A percentile compares a stretch with the other conserved stretches of the same genome.
These are phyloP conservation scores for Boletus sp. DNA, from an alignment of 1,284 basidiomycete genomes.

Conservation along the genomic window DNA sequence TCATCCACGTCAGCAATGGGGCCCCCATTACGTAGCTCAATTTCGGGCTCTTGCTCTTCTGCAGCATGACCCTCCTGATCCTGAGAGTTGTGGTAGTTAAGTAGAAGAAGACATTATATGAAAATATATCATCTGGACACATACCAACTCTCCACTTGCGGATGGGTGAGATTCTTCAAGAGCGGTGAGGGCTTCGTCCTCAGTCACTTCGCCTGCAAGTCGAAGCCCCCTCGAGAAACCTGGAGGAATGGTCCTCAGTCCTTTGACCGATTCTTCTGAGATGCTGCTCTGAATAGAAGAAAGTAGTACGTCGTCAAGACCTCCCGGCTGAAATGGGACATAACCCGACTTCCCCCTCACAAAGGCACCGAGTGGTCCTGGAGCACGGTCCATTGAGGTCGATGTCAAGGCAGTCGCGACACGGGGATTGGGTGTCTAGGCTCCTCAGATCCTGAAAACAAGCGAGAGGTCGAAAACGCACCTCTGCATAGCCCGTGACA, in stretches of 20 bases:
- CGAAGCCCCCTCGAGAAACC: constrained; percentile 65
- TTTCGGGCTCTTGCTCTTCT: constrained; percentile 23
- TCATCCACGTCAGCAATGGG: constrained; percentile 66
- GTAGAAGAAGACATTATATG: not conserved
- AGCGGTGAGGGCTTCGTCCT: constrained; percentile 41
- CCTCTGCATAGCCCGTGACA: constrained; percentile 80
- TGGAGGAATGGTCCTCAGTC: constrained; percentile 58
- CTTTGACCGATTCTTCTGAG: constrained; percentile 37
- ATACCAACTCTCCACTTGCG: constrained; percentile 18
- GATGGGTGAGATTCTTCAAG: constrained; percentile 32
- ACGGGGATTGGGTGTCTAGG: constrained; percentile 51
- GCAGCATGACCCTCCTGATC: constrained; percentile 5
- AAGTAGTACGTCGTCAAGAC: constrained; percentile 61
- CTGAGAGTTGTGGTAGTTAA: constrained; percentile 16
- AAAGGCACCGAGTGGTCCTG: constrained; percentile 74
- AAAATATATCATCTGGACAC: not conserved
- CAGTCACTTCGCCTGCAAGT: constrained; percentile 53
- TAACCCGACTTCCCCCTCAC: constrained; percentile 91
- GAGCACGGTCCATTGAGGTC: constrained; percentile 80
- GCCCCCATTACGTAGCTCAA: constrained; percentile 15
- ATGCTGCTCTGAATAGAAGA: constrained; percentile 35
- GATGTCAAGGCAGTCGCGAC: constrained; percentile 65
- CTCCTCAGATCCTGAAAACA: constrained; percentile 7
- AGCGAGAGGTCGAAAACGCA: constrained; percentile 23
- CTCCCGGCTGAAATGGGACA: constrained; percentile 90